Evolutionary conservation across 23 red algal species (phyloP).

Genomic region (Chondrus crispus): DNA sequence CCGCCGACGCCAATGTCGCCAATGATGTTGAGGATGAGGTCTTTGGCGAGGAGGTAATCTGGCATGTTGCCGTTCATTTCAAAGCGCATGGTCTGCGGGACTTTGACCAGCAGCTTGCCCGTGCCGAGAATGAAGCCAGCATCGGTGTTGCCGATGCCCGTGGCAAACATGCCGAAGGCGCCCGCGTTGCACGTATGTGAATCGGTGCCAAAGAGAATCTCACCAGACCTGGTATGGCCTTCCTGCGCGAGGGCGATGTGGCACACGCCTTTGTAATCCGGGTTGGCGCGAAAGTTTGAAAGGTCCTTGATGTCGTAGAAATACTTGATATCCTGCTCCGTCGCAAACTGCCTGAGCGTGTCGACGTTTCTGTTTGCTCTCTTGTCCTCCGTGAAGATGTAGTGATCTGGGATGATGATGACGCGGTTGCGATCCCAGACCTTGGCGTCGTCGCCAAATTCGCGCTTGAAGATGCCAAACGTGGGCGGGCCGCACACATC

Average conservation of each 20-base stretch:
- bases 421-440: constrained; percentile 92
- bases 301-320: constrained; percentile 97
- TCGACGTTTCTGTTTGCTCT: constrained; percentile 92
- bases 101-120: constrained; percentile 96
- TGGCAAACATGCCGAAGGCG: constrained; percentile 97
- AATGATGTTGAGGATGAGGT: constrained; percentile 95
- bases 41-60: constrained; percentile 94
- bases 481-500: constrained; percentile 97
- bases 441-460: constrained; percentile 88
- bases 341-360: constrained; percentile 86
- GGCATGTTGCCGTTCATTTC: constrained; percentile 85
- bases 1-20: constrained; percentile 95
- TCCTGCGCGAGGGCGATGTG: constrained; percentile 97
- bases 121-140: constrained; percentile 96
- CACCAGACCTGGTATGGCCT: constrained; percentile 87
- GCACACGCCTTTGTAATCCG: constrained; percentile 98
- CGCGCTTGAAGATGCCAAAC: constrained; percentile 88
- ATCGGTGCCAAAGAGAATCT: constrained; percentile 97
- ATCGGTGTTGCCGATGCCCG: constrained; percentile 97
- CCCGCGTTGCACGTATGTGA: constrained; percentile 97
- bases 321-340: constrained; percentile 86
- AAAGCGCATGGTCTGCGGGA: constrained; percentile 94
- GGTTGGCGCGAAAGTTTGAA: constrained; percentile 68
- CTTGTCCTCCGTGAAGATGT: constrained; percentile 96
- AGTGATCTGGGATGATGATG: constrained; percentile 98